Conservation (phyloP, 2,329 filamentous ascomycete genomes). For the Aureobasidium namibiae region DNA sequence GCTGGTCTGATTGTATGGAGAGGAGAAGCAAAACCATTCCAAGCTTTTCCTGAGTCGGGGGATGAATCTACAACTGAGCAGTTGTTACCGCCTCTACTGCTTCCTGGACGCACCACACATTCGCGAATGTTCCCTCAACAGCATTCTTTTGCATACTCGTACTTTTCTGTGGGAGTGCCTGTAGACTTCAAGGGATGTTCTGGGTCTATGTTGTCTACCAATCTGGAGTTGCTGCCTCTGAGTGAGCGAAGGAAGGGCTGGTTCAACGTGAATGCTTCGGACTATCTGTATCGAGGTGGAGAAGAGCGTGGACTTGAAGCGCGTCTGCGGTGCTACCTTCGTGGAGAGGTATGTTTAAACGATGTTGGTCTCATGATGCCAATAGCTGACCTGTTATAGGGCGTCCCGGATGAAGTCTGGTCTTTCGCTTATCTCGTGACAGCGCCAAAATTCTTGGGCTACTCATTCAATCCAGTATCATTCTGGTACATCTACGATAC, state of each 20-base stretch:
- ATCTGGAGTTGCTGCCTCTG: constrained; percentile 18
- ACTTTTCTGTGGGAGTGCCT: constrained; percentile 61
- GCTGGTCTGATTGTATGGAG: constrained; percentile 8
- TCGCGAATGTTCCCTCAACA: constrained; percentile 57
- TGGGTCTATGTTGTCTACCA: constrained; percentile 49
- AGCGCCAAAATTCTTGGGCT: constrained; percentile 59
- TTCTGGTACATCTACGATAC: constrained; percentile 70
- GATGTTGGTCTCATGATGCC: no score
- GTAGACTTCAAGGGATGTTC: constrained; percentile 51
- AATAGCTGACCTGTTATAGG: constrained; percentile 42
- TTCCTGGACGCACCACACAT: constrained; percentile 60
- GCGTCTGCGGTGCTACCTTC: constrained; percentile 55
- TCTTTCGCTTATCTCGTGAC: constrained; percentile 64
- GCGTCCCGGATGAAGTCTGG: constrained; percentile 51
- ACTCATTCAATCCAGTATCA: constrained; percentile 67
- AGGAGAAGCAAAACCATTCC: not conserved
- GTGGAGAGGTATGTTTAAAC: constrained; percentile 41
- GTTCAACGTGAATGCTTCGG: constrained; percentile 51
- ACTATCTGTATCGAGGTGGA: constrained; percentile 53
- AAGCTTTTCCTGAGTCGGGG: not conserved
- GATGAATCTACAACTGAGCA: constrained; percentile 19
- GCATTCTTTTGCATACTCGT: constrained; percentile 62
- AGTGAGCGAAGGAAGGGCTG: constrained; percentile 36
- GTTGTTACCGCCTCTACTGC: constrained; percentile 43
- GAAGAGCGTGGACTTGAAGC: constrained; percentile 47